Base-by-base conservation (phyloP, 768 basidiomycete genomes). In the Tylopilus subfusipes region DNA sequence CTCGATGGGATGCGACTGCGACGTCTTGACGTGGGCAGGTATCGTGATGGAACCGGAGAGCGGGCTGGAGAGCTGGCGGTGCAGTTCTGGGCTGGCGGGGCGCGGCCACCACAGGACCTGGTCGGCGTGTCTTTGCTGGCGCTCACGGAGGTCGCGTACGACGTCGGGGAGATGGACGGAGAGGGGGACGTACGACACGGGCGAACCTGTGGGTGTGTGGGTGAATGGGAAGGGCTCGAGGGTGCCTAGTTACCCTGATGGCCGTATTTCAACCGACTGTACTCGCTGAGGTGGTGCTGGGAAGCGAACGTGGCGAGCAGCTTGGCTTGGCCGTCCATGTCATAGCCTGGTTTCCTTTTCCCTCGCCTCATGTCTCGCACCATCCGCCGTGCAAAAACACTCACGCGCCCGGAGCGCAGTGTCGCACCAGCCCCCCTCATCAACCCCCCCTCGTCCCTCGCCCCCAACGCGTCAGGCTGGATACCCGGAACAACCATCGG, bases 361-460 rank as follows among this genome's bases (percentile, higher is more conserved):
- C 18, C 25, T 24, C 18, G 6, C 2, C n/a, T n/a, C 13, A 69
- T 69, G 68, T 61, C 63, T 9, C 63, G 34, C 44, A 87, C 88
- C 47, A 76, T 93, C 52, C 86, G 87, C 51, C 82, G 95, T 50
- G 91, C 90, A 67, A 99, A 98, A 78, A 99, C 97, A 7, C 85
- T 99, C 62, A 98, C 92, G 48, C 82, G 93, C 54, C 97, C 97
- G 65, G 97, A 99, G 76, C 85, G 97, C 53, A 81, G 90, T 67
- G 90, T 98, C 46, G 93, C 93, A 5, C 92, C 94, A 33, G 88
- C 90, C 16, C 95, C 96, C 5, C 86, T 99, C 65, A 95, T 99
- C 57, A 93, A 90, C 52, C 93, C 95, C 7, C 82, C 85, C 11
- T 74, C 78, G 1, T 69, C 75, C 36, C 74, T 76, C 53, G 64